A percentile compares a stretch with the other conserved stretches of the same genome.
Conservation (phyloP, 805 yeast genomes). For the Wickerhamiella hasegawae region DNA sequence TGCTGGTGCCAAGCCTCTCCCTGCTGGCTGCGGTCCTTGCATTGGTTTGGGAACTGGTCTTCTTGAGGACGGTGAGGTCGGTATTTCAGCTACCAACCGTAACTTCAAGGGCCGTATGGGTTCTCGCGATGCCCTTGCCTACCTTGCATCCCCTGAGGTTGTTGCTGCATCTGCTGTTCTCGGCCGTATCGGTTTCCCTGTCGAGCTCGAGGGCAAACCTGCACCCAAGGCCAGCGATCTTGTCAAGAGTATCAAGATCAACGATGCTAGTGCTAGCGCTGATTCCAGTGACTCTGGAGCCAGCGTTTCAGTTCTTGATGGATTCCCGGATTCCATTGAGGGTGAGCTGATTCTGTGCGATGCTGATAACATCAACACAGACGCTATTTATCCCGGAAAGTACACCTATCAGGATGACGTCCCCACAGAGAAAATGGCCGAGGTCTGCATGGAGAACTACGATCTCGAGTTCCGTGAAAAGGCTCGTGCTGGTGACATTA, state of each 20-base stretch:
- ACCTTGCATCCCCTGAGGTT: conserved; percentile 91
- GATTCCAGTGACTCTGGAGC: conserved; percentile 20
- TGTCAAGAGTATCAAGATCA: conserved; percentile 26
- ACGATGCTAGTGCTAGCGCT: conserved; percentile 17
- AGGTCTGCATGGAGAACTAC: conserved; percentile 98
- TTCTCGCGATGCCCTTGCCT: conserved; percentile 87
- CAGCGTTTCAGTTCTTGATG: conserved; percentile 49
- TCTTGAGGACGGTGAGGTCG: conserved; percentile 89
- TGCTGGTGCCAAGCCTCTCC: conserved; percentile 89
- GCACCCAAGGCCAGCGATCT: conserved; percentile 35
- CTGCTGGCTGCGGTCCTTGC: conserved; percentile 99
- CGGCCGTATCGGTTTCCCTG: conserved; percentile 88
- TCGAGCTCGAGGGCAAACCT: conserved; percentile 51
- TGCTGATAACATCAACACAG: conserved; percentile 87
- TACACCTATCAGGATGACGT: conserved; percentile 98
- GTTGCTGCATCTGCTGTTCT: conserved; percentile 97
- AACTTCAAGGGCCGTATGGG: conserved; percentile 99
- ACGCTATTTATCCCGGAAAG: conserved; percentile 97
- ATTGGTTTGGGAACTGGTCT: conserved; percentile 94
- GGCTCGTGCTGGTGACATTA: conserved; percentile 76
- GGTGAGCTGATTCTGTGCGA: conserved; percentile 94
- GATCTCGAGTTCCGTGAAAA: conserved; percentile 75
- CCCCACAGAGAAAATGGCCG: conserved; percentile 89
- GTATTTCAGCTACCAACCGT: conserved; percentile 96
- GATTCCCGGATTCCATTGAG: conserved; percentile 75